Conservation (phyloP, 768 basidiomycete species). For the Grammothele lineata region DNA sequence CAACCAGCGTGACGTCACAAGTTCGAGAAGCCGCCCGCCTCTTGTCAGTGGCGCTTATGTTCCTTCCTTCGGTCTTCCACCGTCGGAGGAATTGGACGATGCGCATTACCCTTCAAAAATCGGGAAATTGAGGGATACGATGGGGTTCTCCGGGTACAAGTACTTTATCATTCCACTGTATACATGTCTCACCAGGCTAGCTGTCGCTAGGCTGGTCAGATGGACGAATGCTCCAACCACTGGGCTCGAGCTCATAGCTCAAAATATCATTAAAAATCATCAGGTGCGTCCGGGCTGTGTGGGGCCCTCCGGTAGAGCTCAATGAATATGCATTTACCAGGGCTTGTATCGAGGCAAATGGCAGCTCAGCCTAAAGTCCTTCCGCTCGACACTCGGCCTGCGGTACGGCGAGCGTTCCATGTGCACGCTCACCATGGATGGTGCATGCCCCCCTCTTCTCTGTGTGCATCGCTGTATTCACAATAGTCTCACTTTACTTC, state of each 20-base stretch:
- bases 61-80: too few species aligned
- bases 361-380: slow-evolving; percentile 68
- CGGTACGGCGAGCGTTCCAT: slow-evolving; percentile 65
- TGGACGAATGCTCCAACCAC: slow-evolving; percentile 81
- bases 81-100: too few species aligned
- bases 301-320: too few species aligned
- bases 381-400: slow-evolving; percentile 66
- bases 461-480: neutral
- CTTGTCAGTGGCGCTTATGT: too few species aligned
- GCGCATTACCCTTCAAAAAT: too few species aligned
- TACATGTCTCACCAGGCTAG: too few species aligned
- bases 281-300: too few species aligned
- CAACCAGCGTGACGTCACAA: slow-evolving; percentile 7
- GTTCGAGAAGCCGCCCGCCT: too few species aligned
- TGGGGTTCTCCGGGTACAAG: too few species aligned
- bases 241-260: slow-evolving; percentile 61
- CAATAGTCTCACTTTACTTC: neutral
- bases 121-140: too few species aligned
- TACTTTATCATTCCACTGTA: too few species aligned
- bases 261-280: slow-evolving; percentile 70
- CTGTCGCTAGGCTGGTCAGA: slow-evolving; percentile 60
- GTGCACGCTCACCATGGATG: slow-evolving; percentile 74
- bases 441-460: slow-evolving; percentile 1
- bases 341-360: slow-evolving; percentile 60
- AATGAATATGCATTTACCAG: too few species aligned